These are phyloP conservation scores for Spathaspora gorwiae DNA, from an alignment of 805 yeast species.

Conservation along the genomic window DNA sequence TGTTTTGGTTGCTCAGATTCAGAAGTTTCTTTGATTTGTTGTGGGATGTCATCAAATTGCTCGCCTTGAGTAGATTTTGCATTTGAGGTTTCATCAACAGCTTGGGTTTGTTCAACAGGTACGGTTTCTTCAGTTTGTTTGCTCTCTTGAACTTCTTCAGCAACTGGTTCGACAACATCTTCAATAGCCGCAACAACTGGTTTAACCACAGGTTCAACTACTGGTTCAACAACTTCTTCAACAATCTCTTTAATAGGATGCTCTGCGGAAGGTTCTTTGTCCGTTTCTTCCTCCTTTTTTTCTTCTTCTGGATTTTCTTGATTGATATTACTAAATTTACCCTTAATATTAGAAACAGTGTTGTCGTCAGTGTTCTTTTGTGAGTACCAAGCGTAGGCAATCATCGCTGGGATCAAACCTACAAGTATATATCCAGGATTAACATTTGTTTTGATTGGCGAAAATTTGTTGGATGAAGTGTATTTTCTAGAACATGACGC, in stretches of 20 bases:
- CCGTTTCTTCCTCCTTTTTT: not conserved
- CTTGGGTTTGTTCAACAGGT: conserved; percentile 3
- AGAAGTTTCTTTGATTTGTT: not conserved
- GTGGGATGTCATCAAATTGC: not conserved
- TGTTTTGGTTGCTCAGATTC: conserved; percentile 2
- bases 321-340: not conserved
- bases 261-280: conserved; percentile 2
- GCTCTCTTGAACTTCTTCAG: not conserved
- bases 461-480: not conserved
- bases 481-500: conserved; percentile 1
- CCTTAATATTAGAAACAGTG: not conserved
- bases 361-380: not conserved
- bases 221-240: conserved; percentile 7
- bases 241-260: not conserved
- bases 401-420: conserved; percentile 2
- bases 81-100: conserved; percentile 2
- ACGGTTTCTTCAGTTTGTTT: conserved; percentile 5
- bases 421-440: conserved; percentile 1
- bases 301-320: not conserved
- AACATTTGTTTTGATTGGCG: not conserved
- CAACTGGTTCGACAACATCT: not conserved
- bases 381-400: conserved; percentile 1
- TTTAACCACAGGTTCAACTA: conserved; percentile 7
- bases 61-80: conserved; percentile 4
- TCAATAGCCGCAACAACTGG: conserved; percentile 2